Conservation (phyloP, 139 green algal genomes). For the Chlorella sp. region DNA sequence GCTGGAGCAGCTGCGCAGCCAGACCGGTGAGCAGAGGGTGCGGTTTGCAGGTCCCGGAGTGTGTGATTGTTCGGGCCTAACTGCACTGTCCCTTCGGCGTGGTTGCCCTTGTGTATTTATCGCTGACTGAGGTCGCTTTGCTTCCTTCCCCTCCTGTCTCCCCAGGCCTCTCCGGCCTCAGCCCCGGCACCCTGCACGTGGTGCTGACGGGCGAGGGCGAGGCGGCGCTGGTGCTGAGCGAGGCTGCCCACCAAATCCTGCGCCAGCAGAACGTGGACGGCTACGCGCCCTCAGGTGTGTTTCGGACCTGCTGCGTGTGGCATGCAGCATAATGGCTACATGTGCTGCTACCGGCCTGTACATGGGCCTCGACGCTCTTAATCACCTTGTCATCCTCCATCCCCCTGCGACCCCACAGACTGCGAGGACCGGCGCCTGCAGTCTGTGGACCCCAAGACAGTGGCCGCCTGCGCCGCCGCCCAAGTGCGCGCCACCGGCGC, state of each 20-base stretch:
- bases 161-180: conserved; percentile 20
- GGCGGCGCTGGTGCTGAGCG: conserved; percentile 38
- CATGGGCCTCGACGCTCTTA: no score
- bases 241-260: conserved; percentile 27
- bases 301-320: not conserved
- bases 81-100: not conserved
- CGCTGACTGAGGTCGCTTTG: no score
- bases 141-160: not conserved
- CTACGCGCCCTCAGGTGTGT: conserved; percentile 33
- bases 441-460: conserved; percentile 23
- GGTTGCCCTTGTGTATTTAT: no score
- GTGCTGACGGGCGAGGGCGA: conserved; percentile 51
- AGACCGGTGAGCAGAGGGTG: conserved; percentile 9
- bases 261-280: conserved; percentile 30
- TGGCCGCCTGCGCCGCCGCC: conserved; percentile 44
- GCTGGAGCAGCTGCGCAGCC: conserved; percentile 24
- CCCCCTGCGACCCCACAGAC: conserved; percentile 12
- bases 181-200: conserved; percentile 64
- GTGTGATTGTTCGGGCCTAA: not conserved
- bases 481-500: conserved; percentile 17
- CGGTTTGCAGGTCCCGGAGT: no score
- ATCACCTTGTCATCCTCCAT: not conserved
- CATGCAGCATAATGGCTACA: not conserved
- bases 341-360: not conserved
- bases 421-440: conserved; percentile 27